Evolutionary conservation across 805 yeast genomes (phyloP), one percentile per base, ranked within the genome.

Genomic region (Metschnikowia kofuensis): DNA sequence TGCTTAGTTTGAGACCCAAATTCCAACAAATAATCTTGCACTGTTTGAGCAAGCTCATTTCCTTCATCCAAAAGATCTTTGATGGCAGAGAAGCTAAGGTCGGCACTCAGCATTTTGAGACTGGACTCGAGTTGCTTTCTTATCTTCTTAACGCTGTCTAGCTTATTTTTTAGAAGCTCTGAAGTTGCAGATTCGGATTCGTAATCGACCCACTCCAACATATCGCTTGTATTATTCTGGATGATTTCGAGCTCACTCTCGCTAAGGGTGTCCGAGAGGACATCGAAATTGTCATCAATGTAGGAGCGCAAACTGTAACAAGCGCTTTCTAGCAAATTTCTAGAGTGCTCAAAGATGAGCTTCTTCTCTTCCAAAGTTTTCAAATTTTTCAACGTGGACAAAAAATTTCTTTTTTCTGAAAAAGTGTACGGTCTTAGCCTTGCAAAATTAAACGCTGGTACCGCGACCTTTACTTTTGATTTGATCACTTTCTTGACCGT

Each of bases 131-230:
- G 53, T 28, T 55, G 54, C 2, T 47, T 35, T 49, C 56, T 60
- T 40, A 60, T 56, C 2, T 48, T 52, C 0, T 49, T 34, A 6
- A 72, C 42, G 28, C 54, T 56, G n/a, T 52, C 46, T 16, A 60
- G 44, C 52, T 67, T 72, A 9, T 48, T 59, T 39, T 58, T 46
- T 11, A 72, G 51, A 6, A 65, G 69, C 4, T 61, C 60, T 16
- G 61, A 13, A 3, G 65, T 53, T 1, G 87, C 78, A 21, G 68
- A 72, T 46, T 79, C 86, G 35, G 88, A 76, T 14, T 82, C 89
- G 57, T 79, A 81, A 43, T 89, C 96, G 35, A 89, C 69, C 96
- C 96, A 89, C 50, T 85, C 92, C 40, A 87, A 67, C 27, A 73
- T 67, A 10, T 79, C 82, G 13, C 70, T 48, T 5, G 85, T 78